phyloP scores from a whole-genome alignment of 176 grass and related monocot species.

The Ensete glaucum region DNA sequence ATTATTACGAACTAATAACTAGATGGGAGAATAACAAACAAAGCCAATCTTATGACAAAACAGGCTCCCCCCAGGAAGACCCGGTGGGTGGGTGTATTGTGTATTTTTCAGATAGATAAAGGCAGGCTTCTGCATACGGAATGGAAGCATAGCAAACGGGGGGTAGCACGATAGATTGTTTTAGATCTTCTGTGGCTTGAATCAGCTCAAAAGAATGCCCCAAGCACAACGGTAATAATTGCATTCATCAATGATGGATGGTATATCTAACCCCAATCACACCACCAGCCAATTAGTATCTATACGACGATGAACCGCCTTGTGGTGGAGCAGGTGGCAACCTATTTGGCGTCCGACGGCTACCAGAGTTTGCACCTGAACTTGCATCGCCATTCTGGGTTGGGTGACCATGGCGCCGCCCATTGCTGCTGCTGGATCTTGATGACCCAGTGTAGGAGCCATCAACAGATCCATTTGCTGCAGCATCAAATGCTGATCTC shows the following conservation, averaged over 20 bases:
- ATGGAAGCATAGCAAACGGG: too few species aligned
- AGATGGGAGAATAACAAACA: neutral
- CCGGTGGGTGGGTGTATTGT: too few species aligned
- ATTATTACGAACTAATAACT: neutral
- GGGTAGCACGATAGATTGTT: neutral
- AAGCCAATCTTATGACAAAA: neutral
- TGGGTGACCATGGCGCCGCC: constrained; percentile 15
- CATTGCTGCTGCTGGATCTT: constrained; percentile 26
- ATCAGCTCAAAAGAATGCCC: neutral
- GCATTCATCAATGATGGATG: neutral
- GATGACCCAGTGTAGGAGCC: constrained; percentile 15
- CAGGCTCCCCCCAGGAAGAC: neutral
- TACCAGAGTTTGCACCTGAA: constrained; percentile 22
- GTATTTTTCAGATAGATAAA: too few species aligned
- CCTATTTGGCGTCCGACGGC: constrained; percentile 43
- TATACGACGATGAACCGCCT: constrained; percentile 7
- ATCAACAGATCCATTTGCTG: constrained; percentile 30
- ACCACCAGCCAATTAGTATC: neutral
- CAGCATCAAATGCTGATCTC: constrained; percentile 63
- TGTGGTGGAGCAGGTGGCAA: constrained; percentile 43
- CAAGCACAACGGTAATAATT: neutral
- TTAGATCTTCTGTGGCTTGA: neutral
- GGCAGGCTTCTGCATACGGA: too few species aligned
- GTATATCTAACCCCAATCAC: neutral
- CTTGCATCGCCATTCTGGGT: constrained; percentile 40